Base-by-base conservation (phyloP, 1,139 yeast species). In the Magnusiomyces fungicola region DNA sequence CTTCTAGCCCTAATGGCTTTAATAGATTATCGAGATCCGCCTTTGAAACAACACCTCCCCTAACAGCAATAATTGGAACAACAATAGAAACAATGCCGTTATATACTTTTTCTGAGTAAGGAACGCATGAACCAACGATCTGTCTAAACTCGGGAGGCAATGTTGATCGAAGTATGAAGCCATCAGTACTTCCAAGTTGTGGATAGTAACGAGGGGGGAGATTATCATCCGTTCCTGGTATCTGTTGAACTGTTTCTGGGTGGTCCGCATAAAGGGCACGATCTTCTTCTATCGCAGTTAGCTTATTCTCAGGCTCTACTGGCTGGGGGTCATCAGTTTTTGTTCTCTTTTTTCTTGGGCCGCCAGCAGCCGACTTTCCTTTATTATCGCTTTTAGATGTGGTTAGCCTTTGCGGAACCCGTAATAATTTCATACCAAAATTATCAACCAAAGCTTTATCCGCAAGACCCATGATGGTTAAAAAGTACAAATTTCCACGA, bases 81-180 rank as follows among this genome's bases (percentile, higher is more conserved):
- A 50, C 25, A 12, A 48, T 43, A 2, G 49, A 34, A 9, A 48
- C 53, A 3, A 46, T 29, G 6, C 48, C 53, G 45, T 37, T 42
- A 43, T 50, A 50, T 16, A 24, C 43, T n/a, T 50, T 36, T 22
- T 48, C 50, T 19, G 43, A 44, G 19, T 19, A 21, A n/a, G 43
- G 43, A 3, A 27, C 3, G 14, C 30, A 39, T 6, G 43, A 22
- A 3, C 32, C 43, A 3, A 39, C 43, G 5, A 39, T 39, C 3
- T 14, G 3, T 6, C 43, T 18, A n/a, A 23, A 39, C 43, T 39
- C 32, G 3, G n/a, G 32, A 9, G 29, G 22, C 43, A 39, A 27
- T 9, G 32, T 24, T 9, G 43, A 39, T 22, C 32, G 16, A 9
- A 39, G n/a, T 18, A 39, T 39, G 22, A 39, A 39, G 32, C 19